A percentile compares a stretch with the other conserved stretches of the same genome.
Conservation (phyloP, 257 asterid genomes). For the Prunella vulgaris region DNA sequence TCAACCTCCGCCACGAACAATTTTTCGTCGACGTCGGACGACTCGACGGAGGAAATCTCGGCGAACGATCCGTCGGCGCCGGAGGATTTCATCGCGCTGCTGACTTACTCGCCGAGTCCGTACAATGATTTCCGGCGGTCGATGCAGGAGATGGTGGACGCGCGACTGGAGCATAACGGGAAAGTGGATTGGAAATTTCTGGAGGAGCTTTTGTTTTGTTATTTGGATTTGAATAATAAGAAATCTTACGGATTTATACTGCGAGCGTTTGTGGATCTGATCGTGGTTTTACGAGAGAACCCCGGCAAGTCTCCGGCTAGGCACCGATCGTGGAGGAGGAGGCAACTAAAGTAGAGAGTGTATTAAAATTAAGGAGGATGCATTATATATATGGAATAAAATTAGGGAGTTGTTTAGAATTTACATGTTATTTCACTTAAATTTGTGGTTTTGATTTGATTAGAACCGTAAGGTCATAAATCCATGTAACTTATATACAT, state of each 20-base stretch:
- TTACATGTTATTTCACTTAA: too few species aligned
- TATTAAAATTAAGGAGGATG: background rate
- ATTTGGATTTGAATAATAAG: slow-evolving; percentile 60
- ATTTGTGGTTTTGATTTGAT: too few species aligned
- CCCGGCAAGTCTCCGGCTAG: slow-evolving; percentile 30
- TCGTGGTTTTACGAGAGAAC: slow-evolving; percentile 40
- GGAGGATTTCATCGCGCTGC: slow-evolving; percentile 41
- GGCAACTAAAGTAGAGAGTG: background rate
- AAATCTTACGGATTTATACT: slow-evolving; percentile 51
- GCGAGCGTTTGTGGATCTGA: slow-evolving; percentile 63
- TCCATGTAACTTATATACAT: too few species aligned
- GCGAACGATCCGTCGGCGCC: slow-evolving; percentile 14
- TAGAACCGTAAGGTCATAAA: too few species aligned
- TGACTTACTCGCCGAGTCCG: slow-evolving; percentile 46
- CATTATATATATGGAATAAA: background rate
- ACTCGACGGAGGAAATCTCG: background rate
- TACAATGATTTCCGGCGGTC: slow-evolving; percentile 51
- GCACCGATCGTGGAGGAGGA: slow-evolving; percentile 14
- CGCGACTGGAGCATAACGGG: slow-evolving; percentile 46
- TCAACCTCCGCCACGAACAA: slow-evolving; percentile 18
- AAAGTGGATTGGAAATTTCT: slow-evolving; percentile 68
- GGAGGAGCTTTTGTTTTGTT: slow-evolving; percentile 74
- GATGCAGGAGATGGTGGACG: slow-evolving; percentile 56
- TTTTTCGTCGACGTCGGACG: slow-evolving; percentile 11
- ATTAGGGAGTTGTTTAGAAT: background rate